Conservation (phyloP, 2,329 filamentous ascomycete species). For the Fusarium sp. region DNA sequence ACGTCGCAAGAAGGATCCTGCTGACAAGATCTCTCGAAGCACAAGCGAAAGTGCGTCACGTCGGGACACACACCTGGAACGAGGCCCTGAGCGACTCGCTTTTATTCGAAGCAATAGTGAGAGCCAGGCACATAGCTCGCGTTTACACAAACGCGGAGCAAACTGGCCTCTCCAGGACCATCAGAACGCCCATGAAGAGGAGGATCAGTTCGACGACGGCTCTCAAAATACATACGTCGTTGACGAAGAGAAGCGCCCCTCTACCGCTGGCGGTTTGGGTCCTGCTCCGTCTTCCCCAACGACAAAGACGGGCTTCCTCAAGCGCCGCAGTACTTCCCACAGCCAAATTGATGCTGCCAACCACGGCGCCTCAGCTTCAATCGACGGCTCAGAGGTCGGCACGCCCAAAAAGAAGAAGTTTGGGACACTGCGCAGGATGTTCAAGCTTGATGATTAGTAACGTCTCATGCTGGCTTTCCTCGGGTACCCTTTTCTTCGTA, state of each 20-base stretch:
- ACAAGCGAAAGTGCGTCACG: slow-evolving; percentile 66
- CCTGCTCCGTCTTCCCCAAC: slow-evolving; percentile 40
- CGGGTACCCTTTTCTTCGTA: neutral
- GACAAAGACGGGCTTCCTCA: slow-evolving; percentile 47
- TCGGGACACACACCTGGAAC: slow-evolving; percentile 70
- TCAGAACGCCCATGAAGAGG: slow-evolving; percentile 46
- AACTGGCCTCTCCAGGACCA: slow-evolving; percentile 49
- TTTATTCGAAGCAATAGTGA: slow-evolving; percentile 53
- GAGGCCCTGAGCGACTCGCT: slow-evolving; percentile 63
- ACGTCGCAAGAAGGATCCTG: slow-evolving; percentile 66
- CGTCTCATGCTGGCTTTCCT: neutral
- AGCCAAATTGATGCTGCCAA: slow-evolving; percentile 37
- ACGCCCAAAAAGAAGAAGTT: slow-evolving; percentile 72
- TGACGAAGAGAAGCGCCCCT: slow-evolving; percentile 45
- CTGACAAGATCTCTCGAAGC: slow-evolving; percentile 64
- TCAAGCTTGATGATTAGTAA: slow-evolving; percentile 59
- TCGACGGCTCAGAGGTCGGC: slow-evolving; percentile 23
- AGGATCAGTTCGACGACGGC: slow-evolving; percentile 37
- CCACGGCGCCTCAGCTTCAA: neutral
- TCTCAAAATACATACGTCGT: slow-evolving; percentile 40
- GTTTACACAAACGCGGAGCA: slow-evolving; percentile 42
- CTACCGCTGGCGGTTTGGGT: slow-evolving; percentile 47
- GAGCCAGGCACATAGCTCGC: slow-evolving; percentile 30
- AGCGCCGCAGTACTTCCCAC: slow-evolving; percentile 51
- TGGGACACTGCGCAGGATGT: slow-evolving; percentile 70